Evolutionary conservation across 2,329 filamentous ascomycete genomes (phyloP).

Genomic region (Rugonectria rugulosa): DNA sequence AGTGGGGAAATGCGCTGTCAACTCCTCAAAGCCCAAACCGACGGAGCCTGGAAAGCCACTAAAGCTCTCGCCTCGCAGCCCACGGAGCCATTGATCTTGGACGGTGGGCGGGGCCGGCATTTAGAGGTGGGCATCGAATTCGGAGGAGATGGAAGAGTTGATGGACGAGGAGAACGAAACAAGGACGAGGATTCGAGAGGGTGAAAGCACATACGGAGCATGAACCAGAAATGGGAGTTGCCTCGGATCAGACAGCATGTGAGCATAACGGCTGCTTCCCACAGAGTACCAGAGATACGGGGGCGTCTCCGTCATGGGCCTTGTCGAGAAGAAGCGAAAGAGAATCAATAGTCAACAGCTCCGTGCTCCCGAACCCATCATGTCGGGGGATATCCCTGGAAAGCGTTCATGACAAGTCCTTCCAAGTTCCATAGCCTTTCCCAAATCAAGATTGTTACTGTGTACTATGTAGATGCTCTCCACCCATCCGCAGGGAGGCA

Average conservation of each 20-base stretch:
- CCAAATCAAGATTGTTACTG: background rate
- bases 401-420: constrained; percentile 8
- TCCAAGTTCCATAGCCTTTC: background rate
- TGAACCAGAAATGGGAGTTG: no score
- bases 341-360: background rate
- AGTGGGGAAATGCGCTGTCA: constrained; percentile 23
- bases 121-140: background rate
- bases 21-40: background rate
- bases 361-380: background rate
- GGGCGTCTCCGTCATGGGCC: no score
- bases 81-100: constrained; percentile 1
- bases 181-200: no score
- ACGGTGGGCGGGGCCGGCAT: constrained; percentile 11
- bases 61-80: constrained; percentile 18
- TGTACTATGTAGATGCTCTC: background rate
- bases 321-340: background rate
- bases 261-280: no score
- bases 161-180: no score
- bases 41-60: constrained; percentile 12
- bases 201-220: no score
- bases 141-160: no score
- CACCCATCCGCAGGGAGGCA: constrained; percentile 1
- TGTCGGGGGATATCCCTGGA: constrained; percentile 14
- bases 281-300: no score
- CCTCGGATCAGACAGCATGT: no score